Base-by-base conservation (phyloP, 768 basidiomycete species). In the Boletus subparvulus region DNA sequence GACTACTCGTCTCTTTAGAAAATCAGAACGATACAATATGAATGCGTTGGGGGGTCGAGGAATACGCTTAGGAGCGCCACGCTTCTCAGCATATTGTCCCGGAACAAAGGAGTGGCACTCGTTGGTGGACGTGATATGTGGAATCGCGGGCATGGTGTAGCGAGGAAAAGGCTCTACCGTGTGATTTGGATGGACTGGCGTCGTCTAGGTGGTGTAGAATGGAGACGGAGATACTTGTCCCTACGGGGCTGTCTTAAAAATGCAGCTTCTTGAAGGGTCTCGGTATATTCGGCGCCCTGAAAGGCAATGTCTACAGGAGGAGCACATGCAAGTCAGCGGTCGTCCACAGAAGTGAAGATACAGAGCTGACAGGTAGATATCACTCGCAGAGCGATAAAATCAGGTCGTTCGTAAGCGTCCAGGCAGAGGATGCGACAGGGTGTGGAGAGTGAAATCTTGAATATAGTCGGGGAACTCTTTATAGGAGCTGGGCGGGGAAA, bases 21-120 rank as follows among this genome's bases (percentile, higher is more conserved):
- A 74, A 57, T 81, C 75, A 24, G 80, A 80, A 42, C 83, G 75
- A 69, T 78, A 85, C 47, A 85, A 70, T 60, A 85, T 80, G 68
- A 85, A 85, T 14, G 83, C 81, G 63, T 84, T 84, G 14, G 80
- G 67, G 0, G 83, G 79, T 8, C 83, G 76, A 33, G 78, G 77
- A 19, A 79, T 75, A 45, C 76, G 75, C 41, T 67, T 61, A 16
- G 50, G 21, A 24, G 60, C 47, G n/a, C 54, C 42, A 16, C 14
- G 50, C 26, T 42, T 59, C n/a, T 42, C n/a, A 10, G 37, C 17
- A 10, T 26, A 16, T 44, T 44, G 26, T 44, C 36, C 43, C 33
- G 26, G 14, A 57, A 26, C 30, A 47, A 63, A 45, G 43, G 54
- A 61, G 44, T 33, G 47, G 53, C 55, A 30, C 45, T 55, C 36